Evolutionary conservation across 2,329 filamentous ascomycete genomes (phyloP).

Genomic region (Curvularia spicifera): DNA sequence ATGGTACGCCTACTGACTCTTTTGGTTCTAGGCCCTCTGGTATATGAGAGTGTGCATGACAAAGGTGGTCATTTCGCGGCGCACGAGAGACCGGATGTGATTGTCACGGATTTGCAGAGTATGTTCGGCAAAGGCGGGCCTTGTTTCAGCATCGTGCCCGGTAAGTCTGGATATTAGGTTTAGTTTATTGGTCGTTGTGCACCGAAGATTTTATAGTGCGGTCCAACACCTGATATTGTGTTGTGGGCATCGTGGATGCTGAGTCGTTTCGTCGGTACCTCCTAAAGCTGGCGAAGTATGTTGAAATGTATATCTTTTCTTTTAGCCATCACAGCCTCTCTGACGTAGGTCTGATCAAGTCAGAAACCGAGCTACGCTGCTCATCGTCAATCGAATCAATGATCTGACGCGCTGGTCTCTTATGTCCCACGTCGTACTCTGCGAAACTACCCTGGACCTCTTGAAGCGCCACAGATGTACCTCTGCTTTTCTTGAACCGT

Average conservation of each 20-base stretch:
- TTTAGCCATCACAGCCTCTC: background rate
- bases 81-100: constrained; percentile 61
- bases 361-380: background rate
- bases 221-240: background rate
- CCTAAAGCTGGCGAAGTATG: background rate
- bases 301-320: background rate
- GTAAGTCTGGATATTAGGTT: constrained; percentile 34
- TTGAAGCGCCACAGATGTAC: too few species aligned
- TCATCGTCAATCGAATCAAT: background rate
- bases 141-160: constrained; percentile 45
- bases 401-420: background rate
- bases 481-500: too few species aligned
- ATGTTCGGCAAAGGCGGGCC: constrained; percentile 63
- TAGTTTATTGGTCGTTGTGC: background rate
- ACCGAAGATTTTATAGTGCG: background rate
- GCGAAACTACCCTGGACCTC: background rate
- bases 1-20: background rate
- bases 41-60: constrained; percentile 60
- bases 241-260: background rate
- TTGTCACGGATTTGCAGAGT: constrained; percentile 60
- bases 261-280: background rate
- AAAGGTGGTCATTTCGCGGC: constrained; percentile 68
- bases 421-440: background rate
- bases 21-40: constrained; percentile 53
- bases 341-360: background rate